Evolutionary conservation across 768 basidiomycete genomes (phyloP), one percentile per base, ranked within the genome.

Genomic region (Leccinum disarticulatum): DNA sequence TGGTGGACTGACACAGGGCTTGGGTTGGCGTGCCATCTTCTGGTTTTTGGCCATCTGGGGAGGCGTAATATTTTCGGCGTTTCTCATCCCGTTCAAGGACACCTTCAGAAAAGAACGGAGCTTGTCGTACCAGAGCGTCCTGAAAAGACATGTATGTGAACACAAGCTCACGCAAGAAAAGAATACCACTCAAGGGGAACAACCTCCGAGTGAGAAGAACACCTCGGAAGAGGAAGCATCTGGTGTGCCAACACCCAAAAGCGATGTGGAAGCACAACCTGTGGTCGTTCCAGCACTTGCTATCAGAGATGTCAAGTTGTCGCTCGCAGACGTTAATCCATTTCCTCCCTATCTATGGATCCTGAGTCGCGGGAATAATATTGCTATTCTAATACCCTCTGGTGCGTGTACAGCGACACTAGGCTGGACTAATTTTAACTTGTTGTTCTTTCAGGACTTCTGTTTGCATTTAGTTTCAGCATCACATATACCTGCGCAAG

Each of bases 41-140:
- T 95, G 90, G 84, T 93, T 95, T 69, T 78, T 95, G 36, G 78
- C 82, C 2, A 86, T 88, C 30, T 80, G 86, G 63, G 82, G 83
- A 6, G 86, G 84, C 0, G 48, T 79, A 14, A 83, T 81, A 57
- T 77, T 84, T 58, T 41, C 83, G 22, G 74, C 80, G 15, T 91
- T 92, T 71, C 59, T 90, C 35, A 70, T 87, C n/a, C 74, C 87
- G 67, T 91, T 94, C 78, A 82, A 81, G 56, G 93, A 97, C 68
- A 93, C 92, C 0, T 95, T 91, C 75, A 82, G 94, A 33, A 80
- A 81, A 61, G 91, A 95, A 66, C 86, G 95, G 38, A 95, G 93
- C 58, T 73, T 89, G 15, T 80, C 84, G 1, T 96, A 95, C 70
- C 91, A 93, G 67, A 79, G 79, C 9, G 83, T 87, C 0, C 71